A percentile compares a stretch with the other conserved stretches of the same genome.
These are phyloP conservation scores for Cytospora leucostoma DNA, from an alignment of 2,329 filamentous ascomycete species.

Conservation along the genomic window DNA sequence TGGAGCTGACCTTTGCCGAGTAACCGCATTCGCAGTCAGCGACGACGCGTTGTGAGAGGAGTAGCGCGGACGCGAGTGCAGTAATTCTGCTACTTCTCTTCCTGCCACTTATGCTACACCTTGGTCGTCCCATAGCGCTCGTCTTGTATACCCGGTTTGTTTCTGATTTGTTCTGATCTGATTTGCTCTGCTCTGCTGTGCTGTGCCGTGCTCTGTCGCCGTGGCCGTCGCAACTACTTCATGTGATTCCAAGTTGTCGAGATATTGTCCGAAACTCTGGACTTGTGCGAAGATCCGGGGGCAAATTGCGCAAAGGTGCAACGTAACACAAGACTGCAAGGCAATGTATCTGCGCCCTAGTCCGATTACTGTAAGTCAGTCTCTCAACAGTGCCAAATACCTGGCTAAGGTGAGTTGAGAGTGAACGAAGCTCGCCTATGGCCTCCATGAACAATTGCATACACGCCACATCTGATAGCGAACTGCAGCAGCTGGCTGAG, in stretches of 20 bases:
- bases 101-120: neutral
- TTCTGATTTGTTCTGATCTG: neutral
- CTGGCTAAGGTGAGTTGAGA: neutral
- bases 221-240: neutral
- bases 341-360: neutral
- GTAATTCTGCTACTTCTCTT: neutral
- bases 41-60: constrained; percentile 29
- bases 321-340: neutral
- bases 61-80: constrained; percentile 21
- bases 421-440: neutral
- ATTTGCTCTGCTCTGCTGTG: neutral
- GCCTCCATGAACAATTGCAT: neutral
- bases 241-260: neutral
- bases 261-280: neutral
- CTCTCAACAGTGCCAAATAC: neutral
- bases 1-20: constrained; percentile 50
- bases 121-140: neutral
- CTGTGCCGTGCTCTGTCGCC: neutral
- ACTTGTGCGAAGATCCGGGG: neutral
- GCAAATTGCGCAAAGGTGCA: neutral
- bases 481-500: neutral
- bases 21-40: constrained; percentile 75
- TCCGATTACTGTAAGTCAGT: neutral
- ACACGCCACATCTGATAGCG: neutral
- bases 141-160: neutral